A percentile compares a stretch with the other conserved stretches of the same genome.
phyloP scores from a whole-genome alignment of 2,329 filamentous ascomycete species.

The Trichophyton verrucosum region DNA sequence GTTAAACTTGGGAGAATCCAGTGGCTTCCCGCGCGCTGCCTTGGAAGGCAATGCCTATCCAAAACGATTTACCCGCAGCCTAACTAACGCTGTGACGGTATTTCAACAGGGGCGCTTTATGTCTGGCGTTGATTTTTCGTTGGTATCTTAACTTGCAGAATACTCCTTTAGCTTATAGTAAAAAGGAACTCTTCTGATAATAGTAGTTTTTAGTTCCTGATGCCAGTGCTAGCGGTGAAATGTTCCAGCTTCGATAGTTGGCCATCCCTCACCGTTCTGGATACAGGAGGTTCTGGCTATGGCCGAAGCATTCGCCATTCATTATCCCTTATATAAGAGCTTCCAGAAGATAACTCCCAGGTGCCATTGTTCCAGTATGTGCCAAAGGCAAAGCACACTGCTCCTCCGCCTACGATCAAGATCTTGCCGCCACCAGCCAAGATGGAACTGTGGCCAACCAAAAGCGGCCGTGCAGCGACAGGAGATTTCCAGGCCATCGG shows the following conservation, averaged over 20 bases:
- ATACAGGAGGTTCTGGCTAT: not conserved
- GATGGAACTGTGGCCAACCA: conserved; percentile 55
- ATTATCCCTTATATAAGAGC: conserved; percentile 17
- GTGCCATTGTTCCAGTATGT: conserved; percentile 64
- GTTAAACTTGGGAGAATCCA: not conserved
- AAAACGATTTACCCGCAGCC: not conserved
- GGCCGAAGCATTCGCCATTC: conserved; percentile 23
- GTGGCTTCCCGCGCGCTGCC: not conserved
- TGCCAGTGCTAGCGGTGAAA: not conserved
- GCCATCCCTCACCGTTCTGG: conserved; percentile 13
- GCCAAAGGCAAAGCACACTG: conserved; percentile 83
- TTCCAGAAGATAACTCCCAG: conserved; percentile 32
- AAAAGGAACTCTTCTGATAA: not conserved
- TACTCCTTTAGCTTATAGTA: not conserved
- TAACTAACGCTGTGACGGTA: not conserved
- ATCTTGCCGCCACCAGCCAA: conserved; percentile 39
- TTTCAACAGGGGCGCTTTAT: not conserved
- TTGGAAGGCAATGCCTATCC: not conserved
- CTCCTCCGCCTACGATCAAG: conserved; percentile 63
- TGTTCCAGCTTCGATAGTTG: not conserved
- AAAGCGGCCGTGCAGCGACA: conserved; percentile 45
- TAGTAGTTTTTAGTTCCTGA: not conserved
- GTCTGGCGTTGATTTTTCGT: not conserved
- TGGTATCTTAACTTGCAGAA: not conserved
- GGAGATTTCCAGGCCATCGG: conserved; percentile 14